Percentiles rank a stretch among this genome's conserved stretches.
Evolutionary conservation across 768 basidiomycete genomes (phyloP).

Genomic region (Amyloporia xantha): DNA sequence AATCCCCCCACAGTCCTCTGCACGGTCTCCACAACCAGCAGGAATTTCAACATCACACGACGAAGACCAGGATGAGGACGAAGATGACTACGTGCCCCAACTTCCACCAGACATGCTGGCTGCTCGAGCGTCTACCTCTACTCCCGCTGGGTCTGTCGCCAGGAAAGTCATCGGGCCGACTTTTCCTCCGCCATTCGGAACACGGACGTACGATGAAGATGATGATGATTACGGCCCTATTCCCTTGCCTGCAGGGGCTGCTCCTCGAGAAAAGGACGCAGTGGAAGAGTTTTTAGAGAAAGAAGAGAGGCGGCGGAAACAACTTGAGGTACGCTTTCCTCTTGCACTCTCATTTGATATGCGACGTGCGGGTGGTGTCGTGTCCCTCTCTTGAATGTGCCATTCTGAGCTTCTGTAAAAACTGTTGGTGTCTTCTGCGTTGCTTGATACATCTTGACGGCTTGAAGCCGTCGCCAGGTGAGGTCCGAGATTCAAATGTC

Average conservation of each 20-base stretch:
- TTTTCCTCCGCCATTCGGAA: conserved; percentile 32
- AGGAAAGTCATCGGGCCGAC: conserved; percentile 48
- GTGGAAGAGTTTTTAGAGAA: conserved; percentile 79
- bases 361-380: neutral
- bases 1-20: neutral
- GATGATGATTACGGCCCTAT: conserved; percentile 84
- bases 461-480: no score
- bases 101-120: conserved; percentile 67
- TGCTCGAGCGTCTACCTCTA: conserved; percentile 27
- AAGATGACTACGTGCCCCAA: conserved; percentile 66
- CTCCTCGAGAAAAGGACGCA: conserved; percentile 46
- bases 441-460: no score
- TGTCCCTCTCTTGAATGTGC: neutral
- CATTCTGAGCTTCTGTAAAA: neutral
- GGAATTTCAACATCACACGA: no score
- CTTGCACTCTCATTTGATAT: neutral
- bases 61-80: conserved; percentile 46
- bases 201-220: conserved; percentile 39
- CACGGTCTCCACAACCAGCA: conserved; percentile 1
- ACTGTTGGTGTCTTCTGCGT: neutral
- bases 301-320: conserved; percentile 71
- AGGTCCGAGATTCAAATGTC: no score
- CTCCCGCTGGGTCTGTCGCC: conserved; percentile 1
- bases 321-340: conserved; percentile 56
- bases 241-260: conserved; percentile 50